Conservation (phyloP, 371 early-diverging fungal genomes). For the Mucor mucedo region DNA sequence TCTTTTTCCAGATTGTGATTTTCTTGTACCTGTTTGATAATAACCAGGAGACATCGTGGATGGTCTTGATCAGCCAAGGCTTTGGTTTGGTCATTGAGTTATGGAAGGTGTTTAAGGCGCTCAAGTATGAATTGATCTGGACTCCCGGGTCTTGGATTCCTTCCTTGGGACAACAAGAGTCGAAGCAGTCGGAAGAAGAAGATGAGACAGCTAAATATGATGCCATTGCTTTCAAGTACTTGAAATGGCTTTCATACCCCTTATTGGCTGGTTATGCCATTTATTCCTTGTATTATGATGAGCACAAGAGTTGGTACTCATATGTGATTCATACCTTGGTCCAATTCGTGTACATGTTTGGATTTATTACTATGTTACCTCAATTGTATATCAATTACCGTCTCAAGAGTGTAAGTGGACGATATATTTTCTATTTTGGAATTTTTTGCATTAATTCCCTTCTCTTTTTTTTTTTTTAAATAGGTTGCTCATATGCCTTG, state of each 20-base stretch:
- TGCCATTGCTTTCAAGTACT: constrained; percentile 86
- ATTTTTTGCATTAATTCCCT: too few relatives aligned
- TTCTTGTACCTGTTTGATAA: constrained; percentile 92
- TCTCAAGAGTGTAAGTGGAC: constrained; percentile 75
- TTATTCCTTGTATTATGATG: constrained; percentile 83
- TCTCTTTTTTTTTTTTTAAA: neutral
- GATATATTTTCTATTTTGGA: too few relatives aligned
- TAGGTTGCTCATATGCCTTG: constrained; percentile 82
- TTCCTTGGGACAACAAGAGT: constrained; percentile 33
- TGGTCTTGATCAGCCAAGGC: constrained; percentile 84
- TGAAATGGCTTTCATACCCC: constrained; percentile 82
- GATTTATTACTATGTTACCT: constrained; percentile 93
- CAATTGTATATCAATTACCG: constrained; percentile 94
- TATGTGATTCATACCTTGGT: constrained; percentile 87
- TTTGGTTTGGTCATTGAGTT: constrained; percentile 83
- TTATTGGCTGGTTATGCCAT: constrained; percentile 81
- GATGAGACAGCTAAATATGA: constrained; percentile 87
- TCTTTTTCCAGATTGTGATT: constrained; percentile 85
- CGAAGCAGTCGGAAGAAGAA: constrained; percentile 67
- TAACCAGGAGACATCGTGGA: constrained; percentile 81
- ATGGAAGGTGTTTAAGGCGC: constrained; percentile 91
- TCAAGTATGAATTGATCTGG: constrained; percentile 66
- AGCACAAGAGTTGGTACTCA: constrained; percentile 94
- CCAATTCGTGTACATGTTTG: constrained; percentile 85
- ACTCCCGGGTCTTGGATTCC: constrained; percentile 50